Evolutionary conservation across 1,284 basidiomycete species (phyloP).

Genomic region (Melanopsichium pennsylvanicum): DNA sequence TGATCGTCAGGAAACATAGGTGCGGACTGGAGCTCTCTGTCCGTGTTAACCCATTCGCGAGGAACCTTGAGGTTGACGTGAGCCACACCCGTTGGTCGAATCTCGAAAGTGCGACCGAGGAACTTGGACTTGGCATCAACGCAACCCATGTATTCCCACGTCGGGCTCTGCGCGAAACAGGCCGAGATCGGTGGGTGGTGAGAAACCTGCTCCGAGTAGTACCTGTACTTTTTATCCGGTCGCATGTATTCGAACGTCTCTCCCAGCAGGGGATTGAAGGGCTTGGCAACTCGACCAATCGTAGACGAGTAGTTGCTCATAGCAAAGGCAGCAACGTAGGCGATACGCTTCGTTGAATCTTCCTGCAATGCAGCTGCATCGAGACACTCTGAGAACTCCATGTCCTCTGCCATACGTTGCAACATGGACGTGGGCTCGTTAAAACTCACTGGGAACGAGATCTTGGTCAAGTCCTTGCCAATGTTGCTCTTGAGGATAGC

Average conservation of each 20-base stretch:
- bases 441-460: constrained; percentile 93
- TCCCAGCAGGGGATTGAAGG: constrained; percentile 69
- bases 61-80: constrained; percentile 82
- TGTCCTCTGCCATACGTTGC: constrained; percentile 71
- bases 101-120: constrained; percentile 90
- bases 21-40: constrained; percentile 40
- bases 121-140: constrained; percentile 65
- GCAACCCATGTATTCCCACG: constrained; percentile 86
- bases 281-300: constrained; percentile 69
- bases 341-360: constrained; percentile 83
- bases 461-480: constrained; percentile 95
- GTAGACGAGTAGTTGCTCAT: constrained; percentile 98
- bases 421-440: constrained; percentile 84
- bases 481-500: constrained; percentile 93
- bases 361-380: constrained; percentile 81
- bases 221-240: constrained; percentile 80
- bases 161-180: constrained; percentile 81
- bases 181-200: constrained; percentile 98
- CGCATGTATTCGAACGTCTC: constrained; percentile 96
- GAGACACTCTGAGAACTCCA: constrained; percentile 67
- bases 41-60: constrained; percentile 33
- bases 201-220: constrained; percentile 92
- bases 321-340: constrained; percentile 94
- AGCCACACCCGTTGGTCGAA: constrained; percentile 90
- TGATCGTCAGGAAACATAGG: constrained; percentile 9